These are phyloP conservation scores for Elongisporangium prolatum DNA, from an alignment of 352 stramenopile species.

Conservation along the genomic window DNA sequence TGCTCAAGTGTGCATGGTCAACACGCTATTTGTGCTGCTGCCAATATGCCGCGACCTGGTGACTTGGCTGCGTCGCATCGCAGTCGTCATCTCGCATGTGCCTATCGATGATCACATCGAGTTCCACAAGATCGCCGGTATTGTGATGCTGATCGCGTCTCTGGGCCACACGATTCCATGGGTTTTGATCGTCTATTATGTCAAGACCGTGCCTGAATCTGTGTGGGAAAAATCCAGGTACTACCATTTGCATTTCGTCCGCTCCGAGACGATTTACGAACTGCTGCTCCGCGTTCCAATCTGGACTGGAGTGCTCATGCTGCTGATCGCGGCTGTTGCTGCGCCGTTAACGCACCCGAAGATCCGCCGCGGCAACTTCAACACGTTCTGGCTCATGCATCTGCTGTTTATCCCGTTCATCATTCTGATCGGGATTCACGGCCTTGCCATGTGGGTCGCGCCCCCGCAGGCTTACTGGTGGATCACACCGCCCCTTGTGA, in stretches of 20 bases:
- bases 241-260: conserved; percentile 41
- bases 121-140: conserved; percentile 73
- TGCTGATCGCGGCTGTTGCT: conserved; percentile 44
- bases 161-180: conserved; percentile 48
- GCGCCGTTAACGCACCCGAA: conserved; percentile 37
- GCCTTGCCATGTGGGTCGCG: conserved; percentile 59
- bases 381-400: conserved; percentile 65
- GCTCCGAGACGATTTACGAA: conserved; percentile 36
- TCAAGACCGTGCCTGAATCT: conserved; percentile 23
- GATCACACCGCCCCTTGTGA: conserved; percentile 43
- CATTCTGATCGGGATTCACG: conserved; percentile 55
- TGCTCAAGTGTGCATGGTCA: conserved; percentile 68
- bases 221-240: conserved; percentile 45
- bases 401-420: conserved; percentile 65
- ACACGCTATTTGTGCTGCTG: conserved; percentile 69
- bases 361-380: conserved; percentile 55
- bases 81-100: conserved; percentile 43
- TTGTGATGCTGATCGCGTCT: conserved; percentile 60
- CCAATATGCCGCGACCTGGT: conserved; percentile 75
- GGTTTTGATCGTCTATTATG: conserved; percentile 52
- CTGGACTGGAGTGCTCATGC: conserved; percentile 60
- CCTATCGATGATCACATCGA: conserved; percentile 63
- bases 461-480: conserved; percentile 46
- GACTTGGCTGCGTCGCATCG: conserved; percentile 33
- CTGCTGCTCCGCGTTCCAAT: conserved; percentile 47